Evolutionary conservation across 371 early-diverging fungal genomes (phyloP), one percentile per base, ranked within the genome.

Genomic region (Sporodiniella umbellata): DNA sequence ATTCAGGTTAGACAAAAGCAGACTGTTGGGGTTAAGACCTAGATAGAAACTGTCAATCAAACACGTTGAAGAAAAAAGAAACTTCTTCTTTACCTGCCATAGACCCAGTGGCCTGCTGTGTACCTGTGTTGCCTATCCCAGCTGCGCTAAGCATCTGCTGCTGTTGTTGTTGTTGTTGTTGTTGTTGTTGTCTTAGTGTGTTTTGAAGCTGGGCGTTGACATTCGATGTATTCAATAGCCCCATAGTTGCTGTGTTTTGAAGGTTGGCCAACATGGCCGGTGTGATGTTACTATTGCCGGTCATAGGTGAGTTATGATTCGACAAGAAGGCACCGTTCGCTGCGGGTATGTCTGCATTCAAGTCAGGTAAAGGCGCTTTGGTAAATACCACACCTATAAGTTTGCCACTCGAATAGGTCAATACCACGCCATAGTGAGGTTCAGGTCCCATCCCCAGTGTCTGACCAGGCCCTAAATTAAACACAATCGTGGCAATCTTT

Each of bases 381-480:
- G 73, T 59, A 52, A 80, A 83, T 4, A 80, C 70, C 23, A 83
- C 55, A 31, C 83, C 83, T 7, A 80, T 68, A 22, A 83, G 42
- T 33, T 71, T 74, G 35, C 66, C 65, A 18, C 48, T 58, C 19
- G 78, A 70, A 49, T 73, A 60, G 6, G 71, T 74, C 18, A 80
- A 53, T 21, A 80, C 62, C 39, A 72, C 54, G 54, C 79, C 83
- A 61, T 75, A 61, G 44, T 68, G 48, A 15, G 56, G 64, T 1
- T 68, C 67, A 15, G 49, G 1, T 11, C 42, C 44, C 26, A 21
- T 42, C 40, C 66, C 42, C 19, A 54, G 21, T 38, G 58, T 25
- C 55, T 57, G 43, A 54, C 60, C 55, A 30, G 58, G 26, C 33
- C 60, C 59, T 18, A 66, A 22, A 43, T 67, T 67, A 19, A 77